Evolutionary conservation across 2,329 filamentous ascomycete genomes (phyloP), one percentile per base, ranked within the genome.

Genomic region (Macrophomina pseudophaseolina): DNA sequence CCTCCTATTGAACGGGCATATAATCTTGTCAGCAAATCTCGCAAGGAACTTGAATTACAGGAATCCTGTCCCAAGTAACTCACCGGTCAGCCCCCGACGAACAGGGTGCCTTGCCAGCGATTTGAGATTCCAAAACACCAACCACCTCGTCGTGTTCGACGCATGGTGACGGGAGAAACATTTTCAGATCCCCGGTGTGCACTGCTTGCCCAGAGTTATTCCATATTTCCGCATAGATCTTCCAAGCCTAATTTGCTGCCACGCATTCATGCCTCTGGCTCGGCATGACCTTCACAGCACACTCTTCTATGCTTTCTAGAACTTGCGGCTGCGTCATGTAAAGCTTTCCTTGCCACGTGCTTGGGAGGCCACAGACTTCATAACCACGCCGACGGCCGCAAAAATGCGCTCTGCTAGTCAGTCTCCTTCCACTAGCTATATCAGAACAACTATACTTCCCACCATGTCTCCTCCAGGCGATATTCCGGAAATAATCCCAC

Each of bases 141-240:
- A 51, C 18, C 3, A 30, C 48, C 18, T 11, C 48, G 48, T 23
- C 8, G 30, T 30, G 11, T 23, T 51, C 18, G 48, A 51, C 48
- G 48, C 48, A 30, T 51, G 48, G n/a, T 30, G 48, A 51, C 48
- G 48, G 18, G 12, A 48, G 48, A 51, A 51, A 51, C 48, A 51
- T 51, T 51, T 28, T 30, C 48, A 16, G 30, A 28, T 51, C 11
- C 8, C 18, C 18, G 2, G 48, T 23, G 48, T 23, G 48, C 18
- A 8, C 48, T 51, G 48, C 48, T 30, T 23, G 23, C 48, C 11
- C 48, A 14, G 12, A 18, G 8, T 48, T 48, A 48, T 48, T 51
- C 30, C 18, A 51, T 51, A 30, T 51, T 30, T 51, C 48, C 18
- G 48, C 48, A 51, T 51, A 32, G 48, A 51, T 51, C 48, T 51